phyloP scores from a whole-genome alignment of 768 basidiomycete genomes.

The Auricularia auricula-judae region DNA sequence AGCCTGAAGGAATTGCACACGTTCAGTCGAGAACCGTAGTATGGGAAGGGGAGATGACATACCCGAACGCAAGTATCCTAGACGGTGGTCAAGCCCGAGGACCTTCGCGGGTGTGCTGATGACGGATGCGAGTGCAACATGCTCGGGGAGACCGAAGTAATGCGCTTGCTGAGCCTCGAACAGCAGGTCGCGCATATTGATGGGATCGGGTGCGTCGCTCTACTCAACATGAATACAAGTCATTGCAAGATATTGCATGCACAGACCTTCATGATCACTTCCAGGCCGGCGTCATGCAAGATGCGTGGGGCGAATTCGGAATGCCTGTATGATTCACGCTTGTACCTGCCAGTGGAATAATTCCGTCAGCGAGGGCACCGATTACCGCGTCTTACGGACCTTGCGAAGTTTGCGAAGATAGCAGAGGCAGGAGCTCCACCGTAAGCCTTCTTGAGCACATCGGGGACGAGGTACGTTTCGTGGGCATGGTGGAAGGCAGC shows the following conservation, averaged over 20 bases:
- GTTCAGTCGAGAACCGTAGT: no score
- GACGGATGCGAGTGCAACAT: slow-evolving; percentile 23
- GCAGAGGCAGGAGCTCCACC: slow-evolving; percentile 28
- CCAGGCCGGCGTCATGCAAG: slow-evolving; percentile 22
- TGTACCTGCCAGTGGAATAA: slow-evolving; percentile 14
- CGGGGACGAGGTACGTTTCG: slow-evolving; percentile 30
- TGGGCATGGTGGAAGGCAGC: slow-evolving; percentile 28
- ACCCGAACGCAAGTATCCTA: slow-evolving; percentile 18
- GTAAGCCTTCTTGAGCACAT: slow-evolving; percentile 26
- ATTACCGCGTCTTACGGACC: background rate
- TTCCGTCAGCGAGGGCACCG: background rate
- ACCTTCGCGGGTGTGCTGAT: slow-evolving; percentile 28
- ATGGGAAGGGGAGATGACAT: no score
- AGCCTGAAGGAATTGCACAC: background rate
- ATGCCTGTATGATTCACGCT: slow-evolving; percentile 28
- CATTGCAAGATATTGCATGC: no score
- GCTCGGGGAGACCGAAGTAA: slow-evolving; percentile 24
- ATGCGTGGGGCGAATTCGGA: slow-evolving; percentile 29
- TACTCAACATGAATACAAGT: no score
- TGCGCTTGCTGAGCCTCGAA: slow-evolving; percentile 29
- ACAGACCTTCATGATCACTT: slow-evolving; percentile 21
- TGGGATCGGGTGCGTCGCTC: background rate
- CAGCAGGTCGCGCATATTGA: slow-evolving; percentile 25
- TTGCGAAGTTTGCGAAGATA: slow-evolving; percentile 25
- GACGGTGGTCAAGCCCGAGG: slow-evolving; percentile 28